phyloP scores from a whole-genome alignment of 805 yeast genomes.

The Lipomyces spencermartinsiae region DNA sequence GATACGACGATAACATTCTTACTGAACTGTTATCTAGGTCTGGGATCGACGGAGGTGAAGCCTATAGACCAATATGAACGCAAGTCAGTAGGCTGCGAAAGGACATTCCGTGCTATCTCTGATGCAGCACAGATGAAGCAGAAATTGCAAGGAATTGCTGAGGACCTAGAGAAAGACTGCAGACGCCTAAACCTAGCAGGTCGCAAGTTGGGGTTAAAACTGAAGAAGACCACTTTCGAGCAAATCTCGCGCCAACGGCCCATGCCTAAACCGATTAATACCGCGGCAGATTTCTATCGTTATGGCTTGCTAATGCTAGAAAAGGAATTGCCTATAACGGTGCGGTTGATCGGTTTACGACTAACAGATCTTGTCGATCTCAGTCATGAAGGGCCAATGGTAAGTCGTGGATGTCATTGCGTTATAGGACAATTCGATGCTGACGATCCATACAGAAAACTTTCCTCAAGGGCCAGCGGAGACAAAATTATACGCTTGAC shows the following conservation, averaged over 20 bases:
- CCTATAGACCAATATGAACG: slow-evolving; percentile 38
- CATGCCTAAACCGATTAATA: slow-evolving; percentile 26
- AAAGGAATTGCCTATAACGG: slow-evolving; percentile 37
- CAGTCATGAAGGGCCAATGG: slow-evolving; percentile 34
- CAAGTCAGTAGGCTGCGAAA: slow-evolving; percentile 41
- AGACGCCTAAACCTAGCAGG: slow-evolving; percentile 34
- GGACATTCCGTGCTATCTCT: slow-evolving; percentile 35
- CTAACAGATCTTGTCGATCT: slow-evolving; percentile 34
- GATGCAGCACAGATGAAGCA: slow-evolving; percentile 19
- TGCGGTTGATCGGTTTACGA: slow-evolving; percentile 40
- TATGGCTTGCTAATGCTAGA: slow-evolving; percentile 34
- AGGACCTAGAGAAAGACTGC: slow-evolving; percentile 38
- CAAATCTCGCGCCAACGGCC: slow-evolving; percentile 35
- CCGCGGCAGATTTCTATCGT: slow-evolving; percentile 36
- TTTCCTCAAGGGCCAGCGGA: slow-evolving; percentile 14
- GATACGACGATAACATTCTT: slow-evolving; percentile 30
- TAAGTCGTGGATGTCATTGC: not conserved
- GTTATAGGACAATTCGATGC: not conserved
- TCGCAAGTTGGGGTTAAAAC: slow-evolving; percentile 36
- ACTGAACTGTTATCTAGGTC: slow-evolving; percentile 38
- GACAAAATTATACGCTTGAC: slow-evolving; percentile 10
- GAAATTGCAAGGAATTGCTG: slow-evolving; percentile 30
- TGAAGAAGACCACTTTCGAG: slow-evolving; percentile 39
- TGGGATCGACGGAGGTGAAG: slow-evolving; percentile 39
- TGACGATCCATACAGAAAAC: slow-evolving; percentile 5